Conservation (phyloP, 2,329 filamentous ascomycete genomes). For the Cordyceps pruinosa region DNA sequence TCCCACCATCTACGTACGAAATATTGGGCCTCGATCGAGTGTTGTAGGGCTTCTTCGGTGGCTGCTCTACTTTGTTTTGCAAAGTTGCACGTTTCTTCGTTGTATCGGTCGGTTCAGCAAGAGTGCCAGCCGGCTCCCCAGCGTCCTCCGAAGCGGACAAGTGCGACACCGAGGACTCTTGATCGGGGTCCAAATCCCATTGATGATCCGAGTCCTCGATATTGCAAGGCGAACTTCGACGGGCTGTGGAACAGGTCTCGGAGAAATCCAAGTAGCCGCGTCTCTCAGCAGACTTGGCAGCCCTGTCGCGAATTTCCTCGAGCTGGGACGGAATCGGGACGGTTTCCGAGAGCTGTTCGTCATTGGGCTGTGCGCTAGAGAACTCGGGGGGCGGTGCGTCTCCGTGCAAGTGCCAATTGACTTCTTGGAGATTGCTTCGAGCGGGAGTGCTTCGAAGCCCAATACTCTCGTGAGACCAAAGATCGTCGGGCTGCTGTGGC, state of each 20-base stretch:
- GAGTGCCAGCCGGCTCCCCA: neutral
- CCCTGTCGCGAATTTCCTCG: neutral
- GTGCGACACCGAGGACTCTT: neutral
- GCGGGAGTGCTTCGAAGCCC: conserved; percentile 19
- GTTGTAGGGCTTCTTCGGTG: neutral
- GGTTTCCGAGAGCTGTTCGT: conserved; percentile 25
- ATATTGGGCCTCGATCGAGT: neutral
- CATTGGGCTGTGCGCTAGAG: conserved; percentile 22
- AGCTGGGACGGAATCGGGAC: conserved; percentile 20
- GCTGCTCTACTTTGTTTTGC: neutral
- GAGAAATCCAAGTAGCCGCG: conserved; percentile 25
- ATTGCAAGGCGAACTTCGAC: conserved; percentile 19
- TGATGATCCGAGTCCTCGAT: neutral
- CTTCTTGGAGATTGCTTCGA: conserved; percentile 8
- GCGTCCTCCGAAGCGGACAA: neutral
- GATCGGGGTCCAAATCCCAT: neutral
- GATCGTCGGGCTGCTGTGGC: conserved; percentile 8
- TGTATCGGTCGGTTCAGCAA: neutral
- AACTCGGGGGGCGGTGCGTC: conserved; percentile 18
- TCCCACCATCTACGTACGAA: neutral
- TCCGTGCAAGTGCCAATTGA: conserved; percentile 20
- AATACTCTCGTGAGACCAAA: neutral
- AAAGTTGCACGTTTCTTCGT: neutral
- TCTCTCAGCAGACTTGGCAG: neutral
- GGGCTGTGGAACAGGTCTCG: conserved; percentile 28